Conservation (phyloP, 2,329 filamentous ascomycete genomes). For the Fusarium caatingaense region DNA sequence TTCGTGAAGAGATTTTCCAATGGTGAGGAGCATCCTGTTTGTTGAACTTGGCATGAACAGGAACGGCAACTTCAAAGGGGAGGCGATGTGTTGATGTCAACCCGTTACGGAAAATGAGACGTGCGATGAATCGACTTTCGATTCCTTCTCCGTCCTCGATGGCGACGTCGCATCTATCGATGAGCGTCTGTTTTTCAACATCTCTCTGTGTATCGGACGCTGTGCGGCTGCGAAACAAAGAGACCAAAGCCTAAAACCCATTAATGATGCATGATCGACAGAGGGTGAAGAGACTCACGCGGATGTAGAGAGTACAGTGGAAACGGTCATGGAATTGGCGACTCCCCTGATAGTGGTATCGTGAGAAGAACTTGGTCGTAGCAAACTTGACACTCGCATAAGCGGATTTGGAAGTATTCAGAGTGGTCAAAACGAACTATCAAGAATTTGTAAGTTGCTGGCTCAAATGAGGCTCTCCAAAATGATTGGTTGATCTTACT, state of each 20-base stretch:
- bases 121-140: conserved; percentile 79
- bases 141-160: conserved; percentile 77
- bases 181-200: conserved; percentile 73
- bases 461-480: too few relatives aligned
- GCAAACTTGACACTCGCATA: conserved; percentile 79
- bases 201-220: conserved; percentile 67
- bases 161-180: conserved; percentile 79
- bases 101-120: conserved; percentile 79
- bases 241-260: conserved; percentile 68
- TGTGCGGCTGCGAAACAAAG: conserved; percentile 76
- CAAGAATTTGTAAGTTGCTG: not conserved
- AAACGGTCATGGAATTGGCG: conserved; percentile 69
- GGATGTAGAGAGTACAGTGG: conserved; percentile 79
- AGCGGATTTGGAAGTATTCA: conserved; percentile 84
- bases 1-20: conserved; percentile 78
- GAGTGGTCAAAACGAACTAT: conserved; percentile 78
- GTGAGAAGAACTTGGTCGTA: conserved; percentile 76
- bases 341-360: conserved; percentile 72
- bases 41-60: conserved; percentile 82
- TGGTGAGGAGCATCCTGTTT: conserved; percentile 72
- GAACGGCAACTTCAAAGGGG: conserved; percentile 78
- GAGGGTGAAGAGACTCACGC: conserved; percentile 57
- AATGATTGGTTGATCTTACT: conserved; percentile 54
- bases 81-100: conserved; percentile 82
- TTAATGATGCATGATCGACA: not conserved